Evolutionary conservation across 306 rosid genomes (phyloP), one percentile per base, ranked within the genome.

Genomic region (Cicer pinnatifidum): DNA sequence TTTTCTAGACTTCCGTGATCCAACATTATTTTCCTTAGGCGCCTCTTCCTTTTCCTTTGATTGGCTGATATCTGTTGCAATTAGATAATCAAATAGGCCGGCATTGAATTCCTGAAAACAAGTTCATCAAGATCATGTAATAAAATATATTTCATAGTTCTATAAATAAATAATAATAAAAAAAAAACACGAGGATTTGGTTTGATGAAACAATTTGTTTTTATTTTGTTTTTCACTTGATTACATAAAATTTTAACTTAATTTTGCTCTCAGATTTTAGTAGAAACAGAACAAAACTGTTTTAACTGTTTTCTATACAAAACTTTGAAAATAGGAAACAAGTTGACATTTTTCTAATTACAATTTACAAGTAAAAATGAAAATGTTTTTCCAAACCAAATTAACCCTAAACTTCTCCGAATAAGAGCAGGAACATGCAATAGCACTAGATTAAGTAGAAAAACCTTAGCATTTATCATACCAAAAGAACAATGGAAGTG

Each of bases 21-120:
- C 88, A 20, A 46, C 74, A 58, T 66, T 90, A 75, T 57, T 81
- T 59, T 84, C 88, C 46, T 66, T 84, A 48, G 67, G 69, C 72
- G 78, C 76, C 77, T 84, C 90, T 73, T 88, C 89, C 81, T 87
- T 91, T 82, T 87, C 92, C 67, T 86, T 89, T 64, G 89, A 71
- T 81, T 91, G 88, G 72, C 88, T 85, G 80, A 79, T 82, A 82
- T 94, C 99, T 41, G 97, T 84, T 50, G 97, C 99, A 85, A 91
- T 89, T 58, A 94, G 82, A 83, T 89, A 94, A 88, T 94, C 99
- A 67, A 94, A 94, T 53, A 94, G 96, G 70, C 99, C 97, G 6
- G 97, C 99, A 78, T 91, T 94, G 91, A 94, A 94, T 82, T 91
- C 99, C 99, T 94, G 91, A 85, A 69, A 64, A 54, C 82, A 77